Percentiles rank a stretch among this genome's conserved stretches.
These are phyloP conservation scores for Parastagonospora avenae DNA, from an alignment of 2,329 filamentous ascomycete genomes.

Conservation along the genomic window DNA sequence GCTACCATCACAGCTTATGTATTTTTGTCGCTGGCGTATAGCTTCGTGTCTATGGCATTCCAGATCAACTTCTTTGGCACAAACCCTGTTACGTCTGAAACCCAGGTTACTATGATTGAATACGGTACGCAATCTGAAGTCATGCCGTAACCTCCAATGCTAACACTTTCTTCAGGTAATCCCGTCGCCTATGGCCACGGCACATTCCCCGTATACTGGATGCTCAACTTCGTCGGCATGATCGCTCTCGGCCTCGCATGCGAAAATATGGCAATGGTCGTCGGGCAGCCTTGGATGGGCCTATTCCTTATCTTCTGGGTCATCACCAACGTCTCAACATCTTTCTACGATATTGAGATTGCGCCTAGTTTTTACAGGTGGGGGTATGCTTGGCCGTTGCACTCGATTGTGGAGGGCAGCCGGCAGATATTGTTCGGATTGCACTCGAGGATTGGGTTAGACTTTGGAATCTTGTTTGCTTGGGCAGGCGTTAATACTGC, in stretches of 20 bases:
- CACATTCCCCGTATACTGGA: constrained; percentile 67
- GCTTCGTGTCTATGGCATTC: constrained; percentile 67
- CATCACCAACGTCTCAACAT: constrained; percentile 66
- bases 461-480: constrained; percentile 65
- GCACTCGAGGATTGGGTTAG: constrained; percentile 62
- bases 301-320: constrained; percentile 72
- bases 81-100: constrained; percentile 53
- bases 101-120: constrained; percentile 43
- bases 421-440: constrained; percentile 66
- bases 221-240: constrained; percentile 69
- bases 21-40: constrained; percentile 67
- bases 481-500: constrained; percentile 61
- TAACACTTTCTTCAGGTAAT: constrained; percentile 38
- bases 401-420: constrained; percentile 65
- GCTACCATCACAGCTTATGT: constrained; percentile 64
- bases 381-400: constrained; percentile 68
- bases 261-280: constrained; percentile 68
- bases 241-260: constrained; percentile 65
- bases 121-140: no score
- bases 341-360: constrained; percentile 65
- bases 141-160: no score
- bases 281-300: constrained; percentile 65
- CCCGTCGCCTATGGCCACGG: constrained; percentile 62
- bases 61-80: constrained; percentile 61
- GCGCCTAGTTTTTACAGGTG: constrained; percentile 64